Conservation (phyloP, 2,329 filamentous ascomycete species). For the Leptodontidium sp. region DNA sequence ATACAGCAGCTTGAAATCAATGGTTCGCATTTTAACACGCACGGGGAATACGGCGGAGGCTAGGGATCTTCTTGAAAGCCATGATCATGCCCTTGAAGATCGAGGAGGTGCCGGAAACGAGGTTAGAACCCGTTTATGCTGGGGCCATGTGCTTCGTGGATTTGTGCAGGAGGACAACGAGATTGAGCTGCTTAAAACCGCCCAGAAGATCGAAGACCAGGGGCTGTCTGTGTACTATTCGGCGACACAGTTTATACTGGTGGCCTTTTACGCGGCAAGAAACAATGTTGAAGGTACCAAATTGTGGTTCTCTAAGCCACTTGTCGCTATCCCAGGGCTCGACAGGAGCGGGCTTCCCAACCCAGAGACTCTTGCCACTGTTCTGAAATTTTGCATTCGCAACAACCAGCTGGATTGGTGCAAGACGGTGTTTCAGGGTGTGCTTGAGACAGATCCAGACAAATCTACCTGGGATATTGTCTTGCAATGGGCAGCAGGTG, state of each 20-base stretch:
- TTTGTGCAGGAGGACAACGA: constrained; percentile 68
- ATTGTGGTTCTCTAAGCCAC: constrained; percentile 67
- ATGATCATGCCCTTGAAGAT: not conserved
- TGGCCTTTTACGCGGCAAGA: constrained; percentile 67
- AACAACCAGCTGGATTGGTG: constrained; percentile 70
- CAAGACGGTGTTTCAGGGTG: constrained; percentile 61
- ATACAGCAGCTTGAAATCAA: constrained; percentile 10
- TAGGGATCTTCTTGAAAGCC: constrained; percentile 31
- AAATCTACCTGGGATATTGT: constrained; percentile 75
- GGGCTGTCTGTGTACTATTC: constrained; percentile 54
- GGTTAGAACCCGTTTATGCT: constrained; percentile 48
- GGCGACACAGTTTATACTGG: constrained; percentile 61
- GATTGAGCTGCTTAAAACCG: constrained; percentile 63
- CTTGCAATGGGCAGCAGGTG: constrained; percentile 77
- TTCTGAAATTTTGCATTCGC: constrained; percentile 68
- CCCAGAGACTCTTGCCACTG: constrained; percentile 55
- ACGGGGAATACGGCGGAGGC: constrained; percentile 42
- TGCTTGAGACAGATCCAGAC: constrained; percentile 51
- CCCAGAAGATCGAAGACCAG: constrained; percentile 58
- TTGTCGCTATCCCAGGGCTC: not conserved
- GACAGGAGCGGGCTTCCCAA: constrained; percentile 22
- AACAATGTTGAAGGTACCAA: constrained; percentile 68
- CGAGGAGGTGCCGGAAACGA: not conserved
- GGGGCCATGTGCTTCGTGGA: constrained; percentile 64
- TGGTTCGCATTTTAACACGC: constrained; percentile 34